Evolutionary conservation across 495 filamentous ascomycete species (phyloP).

Genomic region (Lineolata rhizophorae): DNA sequence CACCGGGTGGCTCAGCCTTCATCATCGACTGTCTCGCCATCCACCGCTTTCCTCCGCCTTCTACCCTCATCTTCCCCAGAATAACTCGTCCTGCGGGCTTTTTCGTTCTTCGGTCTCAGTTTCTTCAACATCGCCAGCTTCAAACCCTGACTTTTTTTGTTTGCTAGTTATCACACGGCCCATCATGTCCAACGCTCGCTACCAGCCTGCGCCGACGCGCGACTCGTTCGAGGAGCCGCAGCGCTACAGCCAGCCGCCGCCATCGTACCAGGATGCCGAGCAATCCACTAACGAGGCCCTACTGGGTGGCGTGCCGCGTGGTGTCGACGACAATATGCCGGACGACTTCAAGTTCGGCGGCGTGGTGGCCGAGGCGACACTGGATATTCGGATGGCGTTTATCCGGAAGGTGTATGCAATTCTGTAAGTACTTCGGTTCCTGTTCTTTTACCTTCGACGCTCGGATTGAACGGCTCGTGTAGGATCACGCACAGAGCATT

Average conservation of each 20-base stretch:
- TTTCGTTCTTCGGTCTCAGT: no score
- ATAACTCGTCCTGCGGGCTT: no score
- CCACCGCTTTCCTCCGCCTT: no score
- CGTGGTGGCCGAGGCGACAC: constrained; percentile 72
- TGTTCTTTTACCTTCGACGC: no score
- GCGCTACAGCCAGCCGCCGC: constrained; percentile 63
- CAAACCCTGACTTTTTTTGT: no score
- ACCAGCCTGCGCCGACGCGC: constrained; percentile 18
- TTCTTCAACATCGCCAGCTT: no score
- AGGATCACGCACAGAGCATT: not conserved
- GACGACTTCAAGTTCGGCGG: constrained; percentile 99
- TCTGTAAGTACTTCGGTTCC: constrained; percentile 28
- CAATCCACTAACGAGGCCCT: constrained; percentile 25
- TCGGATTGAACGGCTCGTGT: no score
- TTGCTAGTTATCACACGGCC: no score
- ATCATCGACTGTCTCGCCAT: no score
- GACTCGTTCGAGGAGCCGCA: constrained; percentile 19
- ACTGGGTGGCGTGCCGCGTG: constrained; percentile 41
- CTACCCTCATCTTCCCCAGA: no score
- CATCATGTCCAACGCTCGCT: constrained; percentile 21
- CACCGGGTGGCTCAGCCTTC: no score
- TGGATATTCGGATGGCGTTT: constrained; percentile 95
- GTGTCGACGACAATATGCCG: constrained; percentile 74
- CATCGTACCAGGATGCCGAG: constrained; percentile 50
- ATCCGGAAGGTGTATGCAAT: constrained; percentile 85